Evolutionary conservation across 2,329 filamentous ascomycete genomes (phyloP), one percentile per base, ranked within the genome.

Genomic region (Penicillium oxalicum): DNA sequence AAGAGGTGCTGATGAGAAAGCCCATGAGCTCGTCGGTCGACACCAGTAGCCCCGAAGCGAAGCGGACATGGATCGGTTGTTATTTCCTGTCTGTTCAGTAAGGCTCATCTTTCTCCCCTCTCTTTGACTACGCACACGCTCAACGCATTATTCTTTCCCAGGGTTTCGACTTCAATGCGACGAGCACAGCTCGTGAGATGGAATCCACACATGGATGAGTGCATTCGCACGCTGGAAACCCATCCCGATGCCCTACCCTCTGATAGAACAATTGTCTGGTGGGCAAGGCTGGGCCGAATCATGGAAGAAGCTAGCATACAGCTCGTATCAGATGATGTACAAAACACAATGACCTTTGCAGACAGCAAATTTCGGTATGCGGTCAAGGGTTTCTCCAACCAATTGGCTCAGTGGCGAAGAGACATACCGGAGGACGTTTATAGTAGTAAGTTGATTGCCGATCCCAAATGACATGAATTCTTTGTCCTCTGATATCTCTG

Each of bases 261-360:
- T 0, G 81, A 84, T 58, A 75, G 71, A 48, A 62, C 74, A 11
- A 69, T 84, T 28, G 74, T 77, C 48, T 77, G 82, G 55, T 79
- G 81, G 64, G 73, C 80, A 42, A 80, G 76, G 53, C 70, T 83
- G 48, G 78, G 77, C 13, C 77, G 76, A 48, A 78, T 89, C 39
- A 80, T 80, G 1, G 87, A 90, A 63, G 83, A 89, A 49, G 77
- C 88, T 12, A 78, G 80, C 8, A 71, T 77, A 28, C 81, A 86
- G 55, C 84, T 89, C 51, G 77, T 76, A 4, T 77, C 84, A 64
- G 84, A 88, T 52, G 84, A 89, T 47, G 75, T 81, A 0, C 71
- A 71, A 4, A 72, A 75, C 5, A 70, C 71, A 7, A 68, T 71
- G 3, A 67, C 77, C 7, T 75, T 89, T 34, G 72, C 76, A 0